Percentiles rank a stretch among this genome's conserved stretches.
Evolutionary conservation across 2,329 filamentous ascomycete species (phyloP).

Genomic region (Aspergillus unguis): DNA sequence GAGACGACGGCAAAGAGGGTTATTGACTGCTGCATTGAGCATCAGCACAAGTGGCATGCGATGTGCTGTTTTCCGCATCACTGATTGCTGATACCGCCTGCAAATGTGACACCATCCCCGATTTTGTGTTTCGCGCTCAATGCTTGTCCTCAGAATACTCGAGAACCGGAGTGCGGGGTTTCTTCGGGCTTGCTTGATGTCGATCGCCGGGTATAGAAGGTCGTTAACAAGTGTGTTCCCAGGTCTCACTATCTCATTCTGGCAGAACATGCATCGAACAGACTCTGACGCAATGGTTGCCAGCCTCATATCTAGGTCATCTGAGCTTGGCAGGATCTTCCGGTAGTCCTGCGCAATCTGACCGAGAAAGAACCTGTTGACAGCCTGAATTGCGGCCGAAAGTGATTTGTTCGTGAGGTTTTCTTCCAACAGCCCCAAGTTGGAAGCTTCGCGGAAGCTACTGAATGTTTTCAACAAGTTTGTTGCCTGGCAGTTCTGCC

Average conservation of each 20-base stretch:
- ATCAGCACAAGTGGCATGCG: constrained; percentile 80
- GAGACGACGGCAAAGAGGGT: constrained; percentile 64
- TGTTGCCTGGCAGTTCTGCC: constrained; percentile 91
- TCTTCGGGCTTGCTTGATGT: constrained; percentile 51
- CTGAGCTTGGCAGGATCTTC: constrained; percentile 59
- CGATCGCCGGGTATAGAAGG: constrained; percentile 67
- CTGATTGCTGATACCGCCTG: constrained; percentile 82
- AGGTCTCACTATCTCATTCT: constrained; percentile 77
- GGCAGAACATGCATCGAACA: constrained; percentile 82
- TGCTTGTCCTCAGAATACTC: constrained; percentile 84
- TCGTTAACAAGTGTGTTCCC: constrained; percentile 82
- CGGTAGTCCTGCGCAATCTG: constrained; percentile 75
- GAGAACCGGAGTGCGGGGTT: constrained; percentile 65
- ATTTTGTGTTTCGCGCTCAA: constrained; percentile 83
- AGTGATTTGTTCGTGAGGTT: constrained; percentile 69
- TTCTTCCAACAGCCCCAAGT: constrained; percentile 80
- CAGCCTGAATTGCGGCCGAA: constrained; percentile 77
- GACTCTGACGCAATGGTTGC: constrained; percentile 44
- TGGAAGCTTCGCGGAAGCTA: constrained; percentile 72
- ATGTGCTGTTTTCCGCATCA: constrained; percentile 79
- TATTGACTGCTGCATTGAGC: constrained; percentile 75
- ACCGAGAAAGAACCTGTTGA: constrained; percentile 81
- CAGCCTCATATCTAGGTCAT: constrained; percentile 66
- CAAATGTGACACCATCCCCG: constrained; percentile 93
- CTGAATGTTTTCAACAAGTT: constrained; percentile 90